Base-by-base conservation (phyloP, 805 yeast genomes). In the Wickerhamiella australiensis region DNA sequence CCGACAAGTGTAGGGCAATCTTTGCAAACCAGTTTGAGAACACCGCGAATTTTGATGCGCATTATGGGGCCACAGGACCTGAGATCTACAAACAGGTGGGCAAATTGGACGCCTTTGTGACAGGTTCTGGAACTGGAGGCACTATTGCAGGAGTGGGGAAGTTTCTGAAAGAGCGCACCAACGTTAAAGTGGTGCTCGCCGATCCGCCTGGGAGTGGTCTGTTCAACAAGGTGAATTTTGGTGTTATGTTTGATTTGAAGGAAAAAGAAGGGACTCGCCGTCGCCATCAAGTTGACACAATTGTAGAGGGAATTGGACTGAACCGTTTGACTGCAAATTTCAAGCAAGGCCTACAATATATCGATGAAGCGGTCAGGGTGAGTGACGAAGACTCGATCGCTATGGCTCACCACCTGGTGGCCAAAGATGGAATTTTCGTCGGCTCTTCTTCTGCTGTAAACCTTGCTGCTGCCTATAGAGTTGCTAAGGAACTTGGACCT, bases 141-240 rank as follows among this genome's bases (percentile, higher is more conserved):
- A 92, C 98, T 1, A 85, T 90, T 42, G 72, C 94, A n/a, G 98
- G 98, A 50, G 87, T 87, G 25, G 76, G 94, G 2, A 73, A 73
- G 53, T 92, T 72, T 65, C 71, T 90, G 58, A 85, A 80, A 59
- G 76, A 71, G 49, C 61, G 68, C 33, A 9, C 2, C 17, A 59
- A 69, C 15, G 61, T 69, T 0, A 43, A 61, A 0, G 74, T 82
- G 1, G 72, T 85, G 2, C 68, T 92, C 26, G 95, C 96, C 0
- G 98, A 90, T 64, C 97, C 97, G 0, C 96, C 86, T 59, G 98
- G 98, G 0, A 80, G 92, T 13, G 98, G 98, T 0, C 74, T 92
- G 54, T 84, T 74, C 60, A 86, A 90, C 66, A 69, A 94, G 53
- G 77, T 90, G 47, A 85, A 85, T 59, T 78, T 68, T 59, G 97